Evolutionary conservation across 148 eudicot genomes (phyloP), one percentile per base, ranked within the genome.

Genomic region (Mesembryanthemum crystallinum): DNA sequence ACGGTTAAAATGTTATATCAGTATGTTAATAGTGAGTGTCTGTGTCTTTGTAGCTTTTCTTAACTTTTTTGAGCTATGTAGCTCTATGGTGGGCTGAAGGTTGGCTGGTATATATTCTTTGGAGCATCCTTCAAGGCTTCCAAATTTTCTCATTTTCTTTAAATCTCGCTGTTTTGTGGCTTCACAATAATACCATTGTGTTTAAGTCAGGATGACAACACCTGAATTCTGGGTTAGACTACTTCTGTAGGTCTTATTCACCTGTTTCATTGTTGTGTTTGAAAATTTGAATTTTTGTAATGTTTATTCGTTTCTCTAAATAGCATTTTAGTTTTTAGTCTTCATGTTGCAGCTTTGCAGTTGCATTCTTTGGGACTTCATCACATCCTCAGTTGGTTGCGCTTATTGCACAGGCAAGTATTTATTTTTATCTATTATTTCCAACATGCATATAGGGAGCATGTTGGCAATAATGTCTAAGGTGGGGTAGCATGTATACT

Each of bases 351-450:
- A 92, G 98, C 69, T 90, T 85, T 88, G 98, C 93, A 67, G 86
- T 91, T 87, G 98, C 98, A 67, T 93, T 88, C 73, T 85, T 85
- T 79, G 98, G 98, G 69, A 79, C 82, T 77, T 85, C 88, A 58
- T 69, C 90, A 58, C 90, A 81, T 80, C 92, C 98, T 77, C 96
- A 88, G 71, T 78, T 93, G 82, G 98, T 93, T 75, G 98, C 96
- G 33, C 89, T 93, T 52, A 80, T 94, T 87, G 94, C 98, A 32
- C 98, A 94, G 81, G 98, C 91, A 86, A 83, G 96, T 76, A 59
- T 60, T 60, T 67, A 17, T 81, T 64, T 10, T 27, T 64, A 47
- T 62, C n/a, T 39, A 45, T n/a, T 69, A 8, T n/a, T 11, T 15
- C 4, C 69, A 9, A 43, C 28, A 23, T 54, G 32, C 57, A 42